Conservation (phyloP, 2,329 filamentous ascomycete species). For the Neofusicoccum laricinum region DNA sequence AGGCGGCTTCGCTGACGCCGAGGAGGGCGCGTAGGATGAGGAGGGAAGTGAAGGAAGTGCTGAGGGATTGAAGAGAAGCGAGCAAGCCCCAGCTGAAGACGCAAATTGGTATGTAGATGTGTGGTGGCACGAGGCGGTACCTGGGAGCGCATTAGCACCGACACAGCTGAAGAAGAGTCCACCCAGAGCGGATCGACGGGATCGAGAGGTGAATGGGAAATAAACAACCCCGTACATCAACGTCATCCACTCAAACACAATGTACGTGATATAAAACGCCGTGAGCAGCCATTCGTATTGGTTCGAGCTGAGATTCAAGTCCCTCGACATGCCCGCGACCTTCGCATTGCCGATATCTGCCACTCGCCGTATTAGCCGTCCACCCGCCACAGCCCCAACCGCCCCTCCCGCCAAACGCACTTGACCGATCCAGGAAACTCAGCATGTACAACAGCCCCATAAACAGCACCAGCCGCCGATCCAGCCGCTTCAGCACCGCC, state of each 20-base stretch:
- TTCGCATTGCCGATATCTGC: conserved; percentile 61
- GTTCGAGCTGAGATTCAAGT: conserved; percentile 52
- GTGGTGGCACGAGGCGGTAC: conserved; percentile 58
- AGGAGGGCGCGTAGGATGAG: conserved; percentile 59
- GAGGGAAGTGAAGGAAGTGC: conserved; percentile 51
- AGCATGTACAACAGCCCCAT: conserved; percentile 80
- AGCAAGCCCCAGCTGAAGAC: conserved; percentile 77
- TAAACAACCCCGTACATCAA: conserved; percentile 47
- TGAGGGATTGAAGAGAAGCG: conserved; percentile 65
- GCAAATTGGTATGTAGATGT: conserved; percentile 60
- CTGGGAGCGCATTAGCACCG: conserved; percentile 23
- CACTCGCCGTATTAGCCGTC: not conserved
- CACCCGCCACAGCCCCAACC: too few relatives aligned
- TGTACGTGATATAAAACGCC: conserved; percentile 63
- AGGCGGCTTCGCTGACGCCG: conserved; percentile 60
- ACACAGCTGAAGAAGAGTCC: too few relatives aligned
- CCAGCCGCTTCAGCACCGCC: conserved; percentile 70
- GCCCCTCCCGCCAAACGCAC: conserved; percentile 43
- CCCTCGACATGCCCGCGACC: conserved; percentile 55
- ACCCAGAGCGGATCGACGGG: not conserved
- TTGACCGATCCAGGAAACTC: conserved; percentile 81
- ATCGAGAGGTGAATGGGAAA: not conserved
- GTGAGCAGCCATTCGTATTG: conserved; percentile 63
- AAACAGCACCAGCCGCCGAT: conserved; percentile 74
- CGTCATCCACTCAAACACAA: conserved; percentile 66